Evolutionary conservation across 2,329 filamentous ascomycete genomes (phyloP).

Genomic region (Pyrenophora teres): DNA sequence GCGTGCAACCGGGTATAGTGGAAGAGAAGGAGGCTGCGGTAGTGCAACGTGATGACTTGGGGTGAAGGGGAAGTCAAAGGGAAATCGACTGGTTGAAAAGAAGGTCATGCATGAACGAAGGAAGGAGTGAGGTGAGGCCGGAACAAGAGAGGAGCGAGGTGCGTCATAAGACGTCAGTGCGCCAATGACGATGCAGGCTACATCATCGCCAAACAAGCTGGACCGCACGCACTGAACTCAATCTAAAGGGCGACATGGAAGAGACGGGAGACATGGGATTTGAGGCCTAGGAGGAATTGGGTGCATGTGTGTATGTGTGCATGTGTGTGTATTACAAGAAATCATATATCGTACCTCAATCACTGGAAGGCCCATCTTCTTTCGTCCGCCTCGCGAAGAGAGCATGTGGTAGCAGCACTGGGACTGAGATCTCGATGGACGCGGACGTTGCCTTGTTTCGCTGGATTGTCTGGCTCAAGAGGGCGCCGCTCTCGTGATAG

Average conservation of each 20-base stretch:
- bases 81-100: conserved; percentile 24
- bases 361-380: conserved; percentile 35
- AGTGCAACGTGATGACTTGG: conserved; percentile 18
- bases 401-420: conserved; percentile 16
- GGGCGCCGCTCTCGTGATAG: conserved; percentile 19
- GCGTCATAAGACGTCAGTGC: conserved; percentile 14
- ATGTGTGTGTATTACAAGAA: no score
- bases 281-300: no score
- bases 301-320: no score
- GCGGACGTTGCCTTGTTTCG: conserved; percentile 1
- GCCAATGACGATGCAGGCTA: conserved; percentile 33
- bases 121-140: conserved; percentile 17
- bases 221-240: conserved; percentile 8
- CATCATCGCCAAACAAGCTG: conserved; percentile 30
- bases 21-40: conserved; percentile 15
- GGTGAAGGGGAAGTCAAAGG: conserved; percentile 15
- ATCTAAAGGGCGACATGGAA: not conserved
- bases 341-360: conserved; percentile 41
- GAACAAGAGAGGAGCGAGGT: conserved; percentile 31
- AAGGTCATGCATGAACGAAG: conserved; percentile 29
- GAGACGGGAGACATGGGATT: no score
- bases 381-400: conserved; percentile 20
- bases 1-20: conserved; percentile 23
- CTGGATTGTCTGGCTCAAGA: not conserved
- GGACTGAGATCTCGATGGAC: conserved; percentile 5